Percentiles rank a stretch among this genome's conserved stretches.
Conservation (phyloP, 176 grass and related monocot genomes). For the Urochloa ruziziensis region DNA sequence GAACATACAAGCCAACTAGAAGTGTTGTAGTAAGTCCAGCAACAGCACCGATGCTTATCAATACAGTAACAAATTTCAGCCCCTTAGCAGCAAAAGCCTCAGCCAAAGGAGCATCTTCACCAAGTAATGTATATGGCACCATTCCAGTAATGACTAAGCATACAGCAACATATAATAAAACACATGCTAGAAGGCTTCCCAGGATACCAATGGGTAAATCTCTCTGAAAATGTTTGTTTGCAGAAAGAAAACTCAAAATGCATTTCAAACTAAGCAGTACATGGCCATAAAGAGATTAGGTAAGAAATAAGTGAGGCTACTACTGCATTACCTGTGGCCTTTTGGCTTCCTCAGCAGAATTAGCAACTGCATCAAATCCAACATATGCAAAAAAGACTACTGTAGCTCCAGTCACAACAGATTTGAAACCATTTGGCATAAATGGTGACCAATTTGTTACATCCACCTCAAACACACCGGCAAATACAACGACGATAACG, state of each 20-base stretch:
- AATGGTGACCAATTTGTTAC: slow-evolving; percentile 97
- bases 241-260: slow-evolving; percentile 26
- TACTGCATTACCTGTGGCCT: slow-evolving; percentile 57
- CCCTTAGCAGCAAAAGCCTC: slow-evolving; percentile 95
- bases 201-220: slow-evolving; percentile 91
- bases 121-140: slow-evolving; percentile 87
- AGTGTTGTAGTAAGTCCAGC: slow-evolving; percentile 92
- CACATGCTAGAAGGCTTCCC: slow-evolving; percentile 80
- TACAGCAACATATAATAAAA: slow-evolving; percentile 81
- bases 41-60: slow-evolving; percentile 94
- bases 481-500: slow-evolving; percentile 78
- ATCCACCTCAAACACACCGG: slow-evolving; percentile 90
- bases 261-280: slow-evolving; percentile 8
- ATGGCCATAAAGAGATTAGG: background rate
- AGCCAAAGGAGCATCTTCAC: slow-evolving; percentile 85
- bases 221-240: slow-evolving; percentile 50
- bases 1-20: slow-evolving; percentile 98
- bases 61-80: slow-evolving; percentile 75
- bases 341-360: slow-evolving; percentile 98
- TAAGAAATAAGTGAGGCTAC: slow-evolving; percentile 1
- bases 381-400: slow-evolving; percentile 98
- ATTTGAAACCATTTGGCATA: slow-evolving; percentile 90
- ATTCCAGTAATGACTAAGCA: slow-evolving; percentile 98
- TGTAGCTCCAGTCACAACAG: slow-evolving; percentile 87
- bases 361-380: slow-evolving; percentile 97